These are phyloP conservation scores for Exidia glandulosa DNA, from an alignment of 768 basidiomycete species.

Conservation along the genomic window DNA sequence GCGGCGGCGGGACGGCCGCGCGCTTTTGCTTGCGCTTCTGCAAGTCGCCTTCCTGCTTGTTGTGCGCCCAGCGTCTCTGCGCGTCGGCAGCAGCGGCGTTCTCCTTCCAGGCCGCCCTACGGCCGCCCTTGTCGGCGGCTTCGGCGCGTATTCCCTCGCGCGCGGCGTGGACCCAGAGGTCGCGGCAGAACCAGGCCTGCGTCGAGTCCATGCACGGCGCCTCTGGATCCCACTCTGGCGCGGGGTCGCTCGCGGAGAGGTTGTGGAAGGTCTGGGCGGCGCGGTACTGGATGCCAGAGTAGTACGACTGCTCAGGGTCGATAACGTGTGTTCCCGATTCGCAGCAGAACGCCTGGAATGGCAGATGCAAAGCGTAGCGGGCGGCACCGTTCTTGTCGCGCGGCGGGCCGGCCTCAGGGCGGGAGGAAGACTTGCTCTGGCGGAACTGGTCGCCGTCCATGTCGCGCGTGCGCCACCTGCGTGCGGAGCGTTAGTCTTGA, in stretches of 20 bases:
- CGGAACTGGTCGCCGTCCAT: constrained; percentile 98
- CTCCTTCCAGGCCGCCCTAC: constrained; percentile 27
- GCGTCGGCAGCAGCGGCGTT: constrained; percentile 9
- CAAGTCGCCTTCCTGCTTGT: constrained; percentile 8
- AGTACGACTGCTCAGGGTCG: constrained; percentile 93
- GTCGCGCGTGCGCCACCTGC: constrained; percentile 95
- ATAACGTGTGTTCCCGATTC: constrained; percentile 96
- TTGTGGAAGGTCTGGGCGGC: constrained; percentile 77
- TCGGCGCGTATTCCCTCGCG: constrained; percentile 47
- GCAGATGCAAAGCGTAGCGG: constrained; percentile 84
- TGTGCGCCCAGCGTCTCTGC: constrained; percentile 6
- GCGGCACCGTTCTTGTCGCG: constrained; percentile 72
- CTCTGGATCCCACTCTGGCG: constrained; percentile 53
- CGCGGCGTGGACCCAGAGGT: constrained; percentile 89
- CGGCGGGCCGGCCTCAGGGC: constrained; percentile 83
- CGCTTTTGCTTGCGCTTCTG: not conserved
- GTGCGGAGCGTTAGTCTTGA: constrained; percentile 26
- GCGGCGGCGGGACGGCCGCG: not conserved
- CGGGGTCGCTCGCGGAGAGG: constrained; percentile 47
- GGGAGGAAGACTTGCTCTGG: constrained; percentile 88
- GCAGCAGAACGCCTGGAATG: constrained; percentile 98
- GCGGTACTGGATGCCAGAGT: constrained; percentile 78
- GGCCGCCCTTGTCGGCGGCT: not conserved
- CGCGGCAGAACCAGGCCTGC: constrained; percentile 97
- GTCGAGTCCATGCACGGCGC: constrained; percentile 89